Base-by-base conservation (phyloP, 306 rosid genomes). In the Casuarina cunninghamiana region DNA sequence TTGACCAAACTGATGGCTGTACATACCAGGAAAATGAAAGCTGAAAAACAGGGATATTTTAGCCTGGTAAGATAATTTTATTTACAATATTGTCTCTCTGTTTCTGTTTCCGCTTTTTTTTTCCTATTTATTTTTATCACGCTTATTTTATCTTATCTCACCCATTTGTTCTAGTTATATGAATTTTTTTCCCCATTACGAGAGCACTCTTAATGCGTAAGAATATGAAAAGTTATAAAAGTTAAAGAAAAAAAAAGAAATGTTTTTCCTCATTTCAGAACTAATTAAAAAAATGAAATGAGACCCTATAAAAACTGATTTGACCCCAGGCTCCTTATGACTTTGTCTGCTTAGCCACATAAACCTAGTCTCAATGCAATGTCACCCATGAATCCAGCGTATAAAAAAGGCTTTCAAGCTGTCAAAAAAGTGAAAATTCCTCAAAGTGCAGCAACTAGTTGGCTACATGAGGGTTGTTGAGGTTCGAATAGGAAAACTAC, bases 11-110 rank as follows among this genome's bases (percentile, higher is more conserved):
- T 93, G 75, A 92, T 75, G 82, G 78, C 72, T 81, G 65, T 72
- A 46, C 81, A 48, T 89, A 26, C 76, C 94, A 96, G 99, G 99
- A 93, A 90, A 93, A 93, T 96, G 98, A 90, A 82, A 81, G 85
- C 97, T 38, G 98, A 91, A 83, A 95, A 93, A 85, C 99, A 96
- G 74, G 99, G 99, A 75, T 93, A 90, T 85, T 96, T 96, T 84
- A 93, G 87, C 80, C 81, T 93, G 93, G 99, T 96, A 87, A 86
- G 91, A 53, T 70, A 49, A 41, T 66, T 66, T 66, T 66, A 41
- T 41, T 42, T 1, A 13, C 48, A 16, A 5, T n/a, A 41, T 66
- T 6, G 39, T 17, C 50, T 6, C 42, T 41, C 9, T 16, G n/a
- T 16, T 66, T 65, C 70, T 39, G 70, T 39, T 10, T 53, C 4